phyloP scores from a whole-genome alignment of 2,329 filamentous ascomycete genomes.

The Verticillium nonalfalfae region DNA sequence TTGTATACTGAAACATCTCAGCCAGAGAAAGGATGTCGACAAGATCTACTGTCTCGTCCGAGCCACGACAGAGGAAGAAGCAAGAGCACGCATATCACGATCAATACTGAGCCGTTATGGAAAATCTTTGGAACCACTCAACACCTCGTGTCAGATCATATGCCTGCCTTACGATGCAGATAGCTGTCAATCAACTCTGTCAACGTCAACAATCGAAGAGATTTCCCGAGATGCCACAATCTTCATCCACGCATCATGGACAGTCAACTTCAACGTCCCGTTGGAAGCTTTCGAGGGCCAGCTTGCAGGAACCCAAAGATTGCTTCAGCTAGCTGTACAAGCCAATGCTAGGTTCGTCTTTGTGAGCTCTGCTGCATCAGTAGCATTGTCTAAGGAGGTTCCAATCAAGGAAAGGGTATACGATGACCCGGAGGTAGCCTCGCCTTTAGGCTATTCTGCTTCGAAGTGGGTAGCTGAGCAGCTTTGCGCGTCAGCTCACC shows the following conservation, averaged over 20 bases:
- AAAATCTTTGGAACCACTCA: background rate
- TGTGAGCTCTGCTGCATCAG: conserved; percentile 4
- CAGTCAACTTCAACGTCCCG: conserved; percentile 13
- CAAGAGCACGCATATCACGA: background rate
- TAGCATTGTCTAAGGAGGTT: background rate
- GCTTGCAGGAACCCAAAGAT: conserved; percentile 7
- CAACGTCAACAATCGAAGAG: background rate
- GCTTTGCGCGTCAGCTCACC: conserved; percentile 36
- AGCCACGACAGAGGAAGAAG: conserved; percentile 10
- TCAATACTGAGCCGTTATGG: background rate
- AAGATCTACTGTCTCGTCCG: conserved; percentile 32
- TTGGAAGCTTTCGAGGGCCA: conserved; percentile 12
- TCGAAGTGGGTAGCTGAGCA: conserved; percentile 42
- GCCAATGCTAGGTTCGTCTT: background rate
- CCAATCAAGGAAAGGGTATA: background rate
- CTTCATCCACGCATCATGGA: conserved; percentile 13
- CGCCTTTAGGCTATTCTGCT: conserved; percentile 41
- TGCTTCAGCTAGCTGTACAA: conserved; percentile 6
- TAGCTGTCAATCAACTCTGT: background rate
- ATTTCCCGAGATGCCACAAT: conserved; percentile 8
- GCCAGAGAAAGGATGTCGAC: conserved; percentile 16
- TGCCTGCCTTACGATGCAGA: background rate
- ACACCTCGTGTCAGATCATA: background rate
- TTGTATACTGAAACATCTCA: conserved; percentile 23
- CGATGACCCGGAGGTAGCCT: conserved; percentile 26